Evolutionary conservation across 2,329 filamentous ascomycete genomes (phyloP).

Genomic region (Cadophora sp.): DNA sequence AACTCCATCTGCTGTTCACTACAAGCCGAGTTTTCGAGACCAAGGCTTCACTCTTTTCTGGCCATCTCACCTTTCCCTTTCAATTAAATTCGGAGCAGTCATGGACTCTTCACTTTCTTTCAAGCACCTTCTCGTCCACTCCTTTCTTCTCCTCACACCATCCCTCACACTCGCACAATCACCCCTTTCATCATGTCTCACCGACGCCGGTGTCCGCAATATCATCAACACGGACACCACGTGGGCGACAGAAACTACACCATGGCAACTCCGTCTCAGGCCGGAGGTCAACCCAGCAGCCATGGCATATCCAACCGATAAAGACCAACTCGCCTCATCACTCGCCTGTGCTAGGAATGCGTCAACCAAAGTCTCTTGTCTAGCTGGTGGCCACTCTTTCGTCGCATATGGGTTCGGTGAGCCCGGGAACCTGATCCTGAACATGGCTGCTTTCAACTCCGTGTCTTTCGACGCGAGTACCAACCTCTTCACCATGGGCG

Average conservation of each 20-base stretch:
- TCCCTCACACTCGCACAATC: neutral
- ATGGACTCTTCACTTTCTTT: slow-evolving; percentile 17
- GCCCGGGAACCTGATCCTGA: slow-evolving; percentile 25
- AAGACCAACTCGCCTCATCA: slow-evolving; percentile 18
- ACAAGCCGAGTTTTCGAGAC: neutral
- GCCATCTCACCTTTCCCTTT: neutral
- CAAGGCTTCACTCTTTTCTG: neutral
- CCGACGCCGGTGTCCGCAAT: slow-evolving; percentile 18
- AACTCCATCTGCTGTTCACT: no score
- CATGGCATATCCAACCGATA: slow-evolving; percentile 21
- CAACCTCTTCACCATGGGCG: slow-evolving; percentile 24
- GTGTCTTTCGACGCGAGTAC: slow-evolving; percentile 19
- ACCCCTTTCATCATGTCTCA: slow-evolving; percentile 18
- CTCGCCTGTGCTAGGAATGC: slow-evolving; percentile 24
- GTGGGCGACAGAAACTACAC: slow-evolving; percentile 20
- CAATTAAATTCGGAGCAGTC: neutral
- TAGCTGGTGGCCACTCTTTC: slow-evolving; percentile 28
- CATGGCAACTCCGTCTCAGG: slow-evolving; percentile 27
- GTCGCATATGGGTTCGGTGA: slow-evolving; percentile 27
- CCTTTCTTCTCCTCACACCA: slow-evolving; percentile 16
- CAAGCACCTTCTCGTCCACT: slow-evolving; percentile 15
- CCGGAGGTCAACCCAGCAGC: slow-evolving; percentile 18
- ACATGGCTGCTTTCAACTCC: slow-evolving; percentile 26
- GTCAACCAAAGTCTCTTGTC: slow-evolving; percentile 22
- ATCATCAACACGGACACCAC: slow-evolving; percentile 8